Percentiles rank a stretch among this genome's conserved stretches.
phyloP scores from a whole-genome alignment of 1,284 basidiomycete genomes.

The Tetrapyrgos nigripes region DNA sequence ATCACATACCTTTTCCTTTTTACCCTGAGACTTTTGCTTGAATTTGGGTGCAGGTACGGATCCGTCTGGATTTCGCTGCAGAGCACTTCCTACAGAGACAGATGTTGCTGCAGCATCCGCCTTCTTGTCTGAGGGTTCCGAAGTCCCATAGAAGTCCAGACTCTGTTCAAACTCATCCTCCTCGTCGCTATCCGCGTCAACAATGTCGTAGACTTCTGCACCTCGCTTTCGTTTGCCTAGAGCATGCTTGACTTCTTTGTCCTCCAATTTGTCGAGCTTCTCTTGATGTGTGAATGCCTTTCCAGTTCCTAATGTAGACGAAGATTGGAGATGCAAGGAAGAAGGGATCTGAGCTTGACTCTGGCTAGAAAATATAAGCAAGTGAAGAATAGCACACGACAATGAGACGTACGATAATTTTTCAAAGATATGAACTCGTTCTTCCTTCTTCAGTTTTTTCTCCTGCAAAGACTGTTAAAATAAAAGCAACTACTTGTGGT shows the following conservation, averaged over 20 bases:
- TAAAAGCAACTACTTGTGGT: neutral
- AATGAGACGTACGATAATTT: slow-evolving; percentile 73
- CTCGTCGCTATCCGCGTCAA: slow-evolving; percentile 21
- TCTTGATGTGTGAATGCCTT: slow-evolving; percentile 64
- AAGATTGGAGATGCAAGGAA: slow-evolving; percentile 69
- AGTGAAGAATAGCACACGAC: neutral
- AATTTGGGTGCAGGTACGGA: slow-evolving; percentile 54
- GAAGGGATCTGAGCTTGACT: slow-evolving; percentile 72
- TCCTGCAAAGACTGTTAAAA: slow-evolving; percentile 52
- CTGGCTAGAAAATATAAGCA: slow-evolving; percentile 56
- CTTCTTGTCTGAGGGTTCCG: neutral
- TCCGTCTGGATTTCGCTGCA: slow-evolving; percentile 66
- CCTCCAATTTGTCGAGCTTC: slow-evolving; percentile 62
- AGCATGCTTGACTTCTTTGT: slow-evolving; percentile 60
- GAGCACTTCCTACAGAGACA: slow-evolving; percentile 59
- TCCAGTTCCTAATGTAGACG: slow-evolving; percentile 81
- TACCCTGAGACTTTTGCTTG: slow-evolving; percentile 43
- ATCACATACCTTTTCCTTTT: no score
- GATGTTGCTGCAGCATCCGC: slow-evolving; percentile 5
- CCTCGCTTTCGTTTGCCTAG: slow-evolving; percentile 58
- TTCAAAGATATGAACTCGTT: slow-evolving; percentile 72
- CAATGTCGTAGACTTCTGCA: slow-evolving; percentile 39
- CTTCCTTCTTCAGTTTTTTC: slow-evolving; percentile 88
- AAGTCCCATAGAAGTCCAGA: neutral
- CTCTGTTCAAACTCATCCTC: slow-evolving; percentile 24